A percentile compares a stretch with the other conserved stretches of the same genome.
These are phyloP conservation scores for Mucor velutinosus DNA, from an alignment of 371 early-diverging fungal species.

Conservation along the genomic window DNA sequence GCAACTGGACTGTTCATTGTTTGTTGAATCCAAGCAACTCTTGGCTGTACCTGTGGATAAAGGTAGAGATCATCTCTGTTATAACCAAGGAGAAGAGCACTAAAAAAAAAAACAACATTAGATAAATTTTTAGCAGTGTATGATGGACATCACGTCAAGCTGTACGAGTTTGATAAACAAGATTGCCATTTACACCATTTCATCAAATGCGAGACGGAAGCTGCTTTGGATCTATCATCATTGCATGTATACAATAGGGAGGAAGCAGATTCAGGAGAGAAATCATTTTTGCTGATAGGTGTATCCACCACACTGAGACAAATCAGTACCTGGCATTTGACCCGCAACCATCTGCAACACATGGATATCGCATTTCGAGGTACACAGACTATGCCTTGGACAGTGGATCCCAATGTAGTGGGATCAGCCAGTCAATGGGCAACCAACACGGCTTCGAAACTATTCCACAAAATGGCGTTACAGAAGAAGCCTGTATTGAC, in stretches of 20 bases:
- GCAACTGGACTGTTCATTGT: constrained; percentile 33
- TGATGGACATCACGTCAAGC: constrained; percentile 31
- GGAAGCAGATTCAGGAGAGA: constrained; percentile 7
- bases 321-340: constrained; percentile 33
- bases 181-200: constrained; percentile 39
- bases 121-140: constrained; percentile 42
- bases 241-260: constrained; percentile 37
- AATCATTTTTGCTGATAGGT: constrained; percentile 28
- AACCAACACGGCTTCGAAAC: constrained; percentile 23
- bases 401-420: not conserved
- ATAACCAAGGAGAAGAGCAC: too few species aligned
- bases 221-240: constrained; percentile 15
- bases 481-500: constrained; percentile 9
- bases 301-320: constrained; percentile 16
- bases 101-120: constrained; percentile 5
- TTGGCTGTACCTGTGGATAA: constrained; percentile 36
- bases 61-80: too few species aligned
- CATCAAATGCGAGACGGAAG: not conserved
- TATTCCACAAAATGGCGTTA: constrained; percentile 18
- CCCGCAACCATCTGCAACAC: not conserved
- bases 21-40: constrained; percentile 13
- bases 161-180: constrained; percentile 33
- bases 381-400: constrained; percentile 12
- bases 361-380: constrained; percentile 17
- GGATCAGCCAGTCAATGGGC: constrained; percentile 24